Evolutionary conservation across 2,329 filamentous ascomycete species (phyloP), one percentile per base, ranked within the genome.

Genomic region (Cucurbitaria berberidis): DNA sequence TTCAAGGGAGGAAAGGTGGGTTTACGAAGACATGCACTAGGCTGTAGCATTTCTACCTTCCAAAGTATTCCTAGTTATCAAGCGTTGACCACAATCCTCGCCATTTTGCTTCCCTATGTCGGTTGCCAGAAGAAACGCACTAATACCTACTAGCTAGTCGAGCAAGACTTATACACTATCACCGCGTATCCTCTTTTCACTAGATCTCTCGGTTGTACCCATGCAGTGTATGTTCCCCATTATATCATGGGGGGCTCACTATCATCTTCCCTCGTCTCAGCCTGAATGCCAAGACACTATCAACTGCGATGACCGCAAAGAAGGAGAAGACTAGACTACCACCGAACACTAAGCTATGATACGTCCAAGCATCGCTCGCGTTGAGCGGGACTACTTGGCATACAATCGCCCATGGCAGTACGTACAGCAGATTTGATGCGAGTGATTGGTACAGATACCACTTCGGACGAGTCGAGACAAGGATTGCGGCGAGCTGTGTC

Each of bases 381-480:
- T 80, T 78, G 36, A 74, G 27, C 7, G 57, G 29, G 2, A 44
- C 58, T 0, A 62, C 56, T 35, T 82, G 53, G 82, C 85, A 72
- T 0, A 82, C 85, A 35, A 91, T 83, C 0, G 88, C 87, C 87
- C 88, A 91, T 0, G 87, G 88, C 2, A 91, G 72, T 0, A 90
- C 86, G 66, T 87, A 90, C 0, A 87, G 69, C 0, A 91, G 42
- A 62, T 90, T 91, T 6, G 86, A 89, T 0, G 76, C 81, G 0
- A 91, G 73, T 3, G 84, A 86, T 67, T 90, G 87, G 52, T 82
- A 85, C 0, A 90, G 76, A 66, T 89, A 91, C 87, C 86, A 90
- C 1, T 76, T 75, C 0, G 87, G 87, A 0, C 80, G 74, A 0
- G 87, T 89, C 0, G 88, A 84, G 0, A 89, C 78, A 0, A 91